Conservation (phyloP, 805 yeast species). For the Pichia phayaonensis region DNA sequence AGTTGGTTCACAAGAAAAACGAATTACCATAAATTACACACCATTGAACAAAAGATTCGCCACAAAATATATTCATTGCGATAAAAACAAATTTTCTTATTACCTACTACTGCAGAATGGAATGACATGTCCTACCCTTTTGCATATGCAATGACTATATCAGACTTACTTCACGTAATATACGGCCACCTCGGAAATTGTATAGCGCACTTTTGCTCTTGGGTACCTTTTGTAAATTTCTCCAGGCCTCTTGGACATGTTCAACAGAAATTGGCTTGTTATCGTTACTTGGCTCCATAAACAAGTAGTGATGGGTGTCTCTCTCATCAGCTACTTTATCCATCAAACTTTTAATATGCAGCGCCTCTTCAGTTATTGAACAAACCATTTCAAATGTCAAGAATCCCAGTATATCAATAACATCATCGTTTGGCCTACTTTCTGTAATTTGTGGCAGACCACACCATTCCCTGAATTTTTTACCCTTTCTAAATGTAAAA, state of each 20-base stretch:
- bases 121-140: no score
- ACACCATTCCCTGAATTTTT: slow-evolving; percentile 94
- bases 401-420: slow-evolving; percentile 90
- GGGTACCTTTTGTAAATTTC: slow-evolving; percentile 55
- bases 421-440: slow-evolving; percentile 91
- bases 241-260: slow-evolving; percentile 87
- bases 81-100: no score
- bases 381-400: slow-evolving; percentile 96
- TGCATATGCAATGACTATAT: slow-evolving; percentile 23
- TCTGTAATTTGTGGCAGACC: slow-evolving; percentile 79
- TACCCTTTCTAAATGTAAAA: slow-evolving; percentile 90
- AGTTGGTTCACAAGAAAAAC: no score
- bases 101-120: no score
- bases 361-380: slow-evolving; percentile 85
- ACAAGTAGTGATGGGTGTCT: slow-evolving; percentile 50
- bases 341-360: slow-evolving; percentile 62
- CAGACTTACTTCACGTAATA: slow-evolving; percentile 44
- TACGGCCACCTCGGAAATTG: slow-evolving; percentile 64
- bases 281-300: slow-evolving; percentile 84
- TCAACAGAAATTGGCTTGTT: slow-evolving; percentile 69
- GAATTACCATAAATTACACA: not conserved
- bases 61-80: no score
- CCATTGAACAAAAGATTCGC: no score
- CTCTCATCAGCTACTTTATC: slow-evolving; percentile 19
- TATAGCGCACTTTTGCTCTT: slow-evolving; percentile 57